These are phyloP conservation scores for Cairneyella variabilis DNA, from an alignment of 495 filamentous ascomycete genomes.

Conservation along the genomic window DNA sequence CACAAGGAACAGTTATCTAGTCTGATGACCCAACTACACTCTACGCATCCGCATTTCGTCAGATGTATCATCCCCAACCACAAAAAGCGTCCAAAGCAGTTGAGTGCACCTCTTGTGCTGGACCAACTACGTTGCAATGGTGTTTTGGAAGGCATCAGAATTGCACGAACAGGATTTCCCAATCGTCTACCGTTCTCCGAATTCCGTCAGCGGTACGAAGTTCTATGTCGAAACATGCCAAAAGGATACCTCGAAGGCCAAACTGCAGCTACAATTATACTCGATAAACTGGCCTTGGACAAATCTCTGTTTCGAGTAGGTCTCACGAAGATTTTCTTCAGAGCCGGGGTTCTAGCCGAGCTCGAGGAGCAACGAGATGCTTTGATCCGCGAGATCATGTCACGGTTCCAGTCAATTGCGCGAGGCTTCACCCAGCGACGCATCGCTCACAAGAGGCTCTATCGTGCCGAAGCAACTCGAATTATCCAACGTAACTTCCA, in stretches of 20 bases:
- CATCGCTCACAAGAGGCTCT: slow-evolving; percentile 85
- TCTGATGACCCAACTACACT: slow-evolving; percentile 92
- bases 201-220: slow-evolving; percentile 94
- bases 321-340: slow-evolving; percentile 96
- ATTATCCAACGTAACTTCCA: slow-evolving; percentile 94
- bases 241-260: slow-evolving; percentile 91
- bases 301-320: slow-evolving; percentile 85
- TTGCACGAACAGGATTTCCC: slow-evolving; percentile 97
- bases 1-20: slow-evolving; percentile 97
- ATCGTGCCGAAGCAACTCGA: slow-evolving; percentile 88
- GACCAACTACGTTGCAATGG: slow-evolving; percentile 98
- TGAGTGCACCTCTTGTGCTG: slow-evolving; percentile 82
- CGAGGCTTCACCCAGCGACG: slow-evolving; percentile 85
- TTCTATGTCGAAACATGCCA: slow-evolving; percentile 86
- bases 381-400: slow-evolving; percentile 88
- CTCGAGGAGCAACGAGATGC: slow-evolving; percentile 92
- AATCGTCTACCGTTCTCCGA: slow-evolving; percentile 90
- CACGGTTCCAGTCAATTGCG: slow-evolving; percentile 87
- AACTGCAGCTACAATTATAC: slow-evolving; percentile 75
- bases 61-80: slow-evolving; percentile 98
- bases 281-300: slow-evolving; percentile 85
- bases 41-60: slow-evolving; percentile 97
- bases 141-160: slow-evolving; percentile 96
- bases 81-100: slow-evolving; percentile 93
- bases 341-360: slow-evolving; percentile 93